Conservation (phyloP, 805 yeast genomes). For the Sugiyamaella chiloensis region DNA sequence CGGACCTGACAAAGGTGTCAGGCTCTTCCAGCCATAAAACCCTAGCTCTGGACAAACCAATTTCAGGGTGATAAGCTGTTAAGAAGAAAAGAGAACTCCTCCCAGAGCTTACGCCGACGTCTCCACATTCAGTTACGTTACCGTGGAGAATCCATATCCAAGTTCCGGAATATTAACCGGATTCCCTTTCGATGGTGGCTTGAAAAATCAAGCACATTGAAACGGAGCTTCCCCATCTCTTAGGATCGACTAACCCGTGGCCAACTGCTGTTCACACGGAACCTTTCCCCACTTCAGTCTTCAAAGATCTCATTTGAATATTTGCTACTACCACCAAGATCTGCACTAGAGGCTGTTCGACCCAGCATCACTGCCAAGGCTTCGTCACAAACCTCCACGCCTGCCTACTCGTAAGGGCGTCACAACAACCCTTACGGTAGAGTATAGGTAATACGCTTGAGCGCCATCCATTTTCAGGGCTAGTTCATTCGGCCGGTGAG, state of each 20-base stretch:
- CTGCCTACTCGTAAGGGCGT: constrained; percentile 43
- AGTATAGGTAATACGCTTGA: constrained; percentile 43
- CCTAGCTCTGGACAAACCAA: constrained; percentile 43
- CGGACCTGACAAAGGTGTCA: constrained; percentile 39
- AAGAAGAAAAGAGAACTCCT: constrained; percentile 44
- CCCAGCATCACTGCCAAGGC: constrained; percentile 42
- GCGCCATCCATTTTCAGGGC: constrained; percentile 44
- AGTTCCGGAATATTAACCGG: constrained; percentile 45
- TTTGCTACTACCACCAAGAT: constrained; percentile 43
- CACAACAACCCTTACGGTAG: constrained; percentile 39
- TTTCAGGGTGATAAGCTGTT: constrained; percentile 43
- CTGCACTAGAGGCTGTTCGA: constrained; percentile 43
- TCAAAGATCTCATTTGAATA: constrained; percentile 43
- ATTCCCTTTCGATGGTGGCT: constrained; percentile 41
- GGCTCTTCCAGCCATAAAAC: constrained; percentile 42
- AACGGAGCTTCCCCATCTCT: constrained; percentile 42
- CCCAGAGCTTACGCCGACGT: constrained; percentile 44
- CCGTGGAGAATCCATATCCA: constrained; percentile 43
- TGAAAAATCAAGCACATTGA: constrained; percentile 22
- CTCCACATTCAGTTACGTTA: constrained; percentile 43
- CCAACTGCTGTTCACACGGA: constrained; percentile 44
- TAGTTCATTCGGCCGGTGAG: constrained; percentile 52
- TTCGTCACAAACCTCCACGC: constrained; percentile 44
- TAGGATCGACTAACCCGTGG: constrained; percentile 45
- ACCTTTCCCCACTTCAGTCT: constrained; percentile 44